phyloP scores from a whole-genome alignment of 495 filamentous ascomycete genomes.

The Thermochaetoides thermophila region DNA sequence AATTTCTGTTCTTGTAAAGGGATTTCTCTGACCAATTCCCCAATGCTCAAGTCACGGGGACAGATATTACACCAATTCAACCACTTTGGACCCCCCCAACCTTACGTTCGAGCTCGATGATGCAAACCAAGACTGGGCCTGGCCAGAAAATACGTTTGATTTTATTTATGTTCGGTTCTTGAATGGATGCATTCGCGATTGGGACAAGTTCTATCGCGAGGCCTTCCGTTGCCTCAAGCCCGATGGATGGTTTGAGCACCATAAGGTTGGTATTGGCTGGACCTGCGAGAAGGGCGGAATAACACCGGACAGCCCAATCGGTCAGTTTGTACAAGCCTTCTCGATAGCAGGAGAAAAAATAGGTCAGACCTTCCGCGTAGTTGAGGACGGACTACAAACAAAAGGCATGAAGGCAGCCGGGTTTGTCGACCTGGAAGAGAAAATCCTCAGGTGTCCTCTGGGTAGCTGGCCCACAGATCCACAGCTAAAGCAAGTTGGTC shows the following conservation, averaged over 20 bases:
- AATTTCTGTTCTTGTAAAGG: too few relatives aligned
- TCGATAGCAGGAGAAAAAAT: constrained; percentile 3
- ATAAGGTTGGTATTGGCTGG: constrained; percentile 12
- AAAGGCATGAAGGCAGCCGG: constrained; percentile 35
- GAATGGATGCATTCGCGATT: constrained; percentile 40
- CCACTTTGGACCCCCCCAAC: constrained; percentile 27
- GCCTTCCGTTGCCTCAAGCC: constrained; percentile 17
- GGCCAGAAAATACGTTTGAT: constrained; percentile 27
- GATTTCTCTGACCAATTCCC: too few relatives aligned
- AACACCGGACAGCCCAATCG: constrained; percentile 2
- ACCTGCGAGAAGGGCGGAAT: constrained; percentile 11
- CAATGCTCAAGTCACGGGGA: too few relatives aligned
- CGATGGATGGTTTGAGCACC: constrained; percentile 17
- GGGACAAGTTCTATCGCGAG: constrained; percentile 30
- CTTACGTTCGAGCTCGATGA: constrained; percentile 36
- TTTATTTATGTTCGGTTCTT: constrained; percentile 35
- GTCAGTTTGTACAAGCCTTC: constrained; percentile 11
- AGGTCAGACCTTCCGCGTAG: constrained; percentile 3
- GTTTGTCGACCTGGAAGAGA: constrained; percentile 41
- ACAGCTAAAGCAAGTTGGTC: constrained; percentile 31
- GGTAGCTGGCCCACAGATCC: constrained; percentile 46
- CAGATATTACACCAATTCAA: constrained; percentile 9
- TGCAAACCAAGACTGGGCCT: constrained; percentile 36
- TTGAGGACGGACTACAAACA: constrained; percentile 15
- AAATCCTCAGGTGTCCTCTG: constrained; percentile 37